Base-by-base conservation (phyloP, 2,329 filamentous ascomycete species). In the Aspergillus texensis region DNA sequence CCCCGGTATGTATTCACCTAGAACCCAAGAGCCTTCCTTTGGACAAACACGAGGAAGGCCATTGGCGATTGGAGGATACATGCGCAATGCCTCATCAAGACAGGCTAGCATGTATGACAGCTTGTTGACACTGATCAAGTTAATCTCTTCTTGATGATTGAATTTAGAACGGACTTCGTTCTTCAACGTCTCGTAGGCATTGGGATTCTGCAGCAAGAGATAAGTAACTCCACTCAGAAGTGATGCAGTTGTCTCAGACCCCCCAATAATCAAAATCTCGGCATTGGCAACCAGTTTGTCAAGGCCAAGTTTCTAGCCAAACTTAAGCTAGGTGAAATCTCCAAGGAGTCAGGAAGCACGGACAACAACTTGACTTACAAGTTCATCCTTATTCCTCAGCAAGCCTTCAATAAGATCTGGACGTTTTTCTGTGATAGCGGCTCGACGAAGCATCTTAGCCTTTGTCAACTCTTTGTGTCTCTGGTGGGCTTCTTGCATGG, bases 201-300 rank as follows among this genome's bases (percentile, higher is more conserved):
- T 58, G 0, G 78, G 79, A 53, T 78, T 75, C 10, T 26, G 24
- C 4, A 26, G 24, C 24, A 26, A 26, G 24, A 26, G 24, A 26
- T 26, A 26, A 3, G 24, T 26, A 26, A 26, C 24, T 26, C 24
- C 24, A 26, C 24, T 26, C 24, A 26, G 24, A 2, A 76, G 67
- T 0, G 80, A 81, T 0, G 81, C 80, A 0, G 81, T 83, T 0
- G 82, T 84, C 62, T 84, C 81, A 19, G 73, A 76, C 0, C 82
- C 82, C 0, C 79, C 82, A 1, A 76, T 52, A 9, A 81, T 67
- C 26, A 81, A 45, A 14, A 74, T 43, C 3, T 66, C 62, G 1
- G 72, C 65, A 21, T 76, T 79, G 0, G 65, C 61, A 30, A 73
- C 70, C 46, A 81, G 75, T 57, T 80, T 75, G 0, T 59, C 63